Percentiles rank a stretch among this genome's conserved stretches.
Conservation (phyloP, 2,329 filamentous ascomycete genomes). For the Botryotinia narcissicola region DNA sequence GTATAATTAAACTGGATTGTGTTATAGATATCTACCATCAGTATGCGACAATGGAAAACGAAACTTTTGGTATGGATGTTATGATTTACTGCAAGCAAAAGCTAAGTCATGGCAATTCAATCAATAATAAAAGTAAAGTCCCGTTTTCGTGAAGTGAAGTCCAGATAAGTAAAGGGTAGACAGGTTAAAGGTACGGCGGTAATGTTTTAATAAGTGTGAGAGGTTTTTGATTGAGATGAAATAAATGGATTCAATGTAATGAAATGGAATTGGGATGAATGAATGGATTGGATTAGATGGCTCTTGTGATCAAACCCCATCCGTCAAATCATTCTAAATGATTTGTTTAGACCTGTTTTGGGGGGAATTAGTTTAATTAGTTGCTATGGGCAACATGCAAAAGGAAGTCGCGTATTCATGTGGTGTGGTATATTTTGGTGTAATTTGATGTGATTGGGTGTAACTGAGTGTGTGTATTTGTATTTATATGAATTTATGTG, state of each 20-base stretch:
- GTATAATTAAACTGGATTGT: background rate
- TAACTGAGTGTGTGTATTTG: too few species aligned
- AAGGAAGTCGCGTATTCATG: conserved; percentile 7
- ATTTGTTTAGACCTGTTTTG: conserved; percentile 12
- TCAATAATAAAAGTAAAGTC: background rate
- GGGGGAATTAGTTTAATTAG: background rate
- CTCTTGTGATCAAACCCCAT: background rate
- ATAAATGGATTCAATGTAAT: background rate
- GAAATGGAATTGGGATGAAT: background rate
- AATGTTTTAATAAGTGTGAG: background rate
- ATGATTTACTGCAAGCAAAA: conserved; percentile 1
- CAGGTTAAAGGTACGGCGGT: background rate
- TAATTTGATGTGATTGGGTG: background rate
- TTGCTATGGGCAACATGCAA: conserved; percentile 5
- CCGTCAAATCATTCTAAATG: background rate
- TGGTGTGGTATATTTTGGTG: background rate
- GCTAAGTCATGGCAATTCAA: conserved; percentile 6
- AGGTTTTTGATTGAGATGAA: background rate
- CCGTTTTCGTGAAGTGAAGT: background rate
- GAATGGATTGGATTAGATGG: background rate
- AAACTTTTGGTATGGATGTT: background rate
- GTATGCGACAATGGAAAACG: conserved; percentile 1
- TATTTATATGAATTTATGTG: background rate
- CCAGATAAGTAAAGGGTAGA: background rate
- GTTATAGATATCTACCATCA: background rate